Percentiles rank a stretch among this genome's conserved stretches.
Conservation (phyloP, 1,284 basidiomycete species). For the Marasmius tenuissimus region DNA sequence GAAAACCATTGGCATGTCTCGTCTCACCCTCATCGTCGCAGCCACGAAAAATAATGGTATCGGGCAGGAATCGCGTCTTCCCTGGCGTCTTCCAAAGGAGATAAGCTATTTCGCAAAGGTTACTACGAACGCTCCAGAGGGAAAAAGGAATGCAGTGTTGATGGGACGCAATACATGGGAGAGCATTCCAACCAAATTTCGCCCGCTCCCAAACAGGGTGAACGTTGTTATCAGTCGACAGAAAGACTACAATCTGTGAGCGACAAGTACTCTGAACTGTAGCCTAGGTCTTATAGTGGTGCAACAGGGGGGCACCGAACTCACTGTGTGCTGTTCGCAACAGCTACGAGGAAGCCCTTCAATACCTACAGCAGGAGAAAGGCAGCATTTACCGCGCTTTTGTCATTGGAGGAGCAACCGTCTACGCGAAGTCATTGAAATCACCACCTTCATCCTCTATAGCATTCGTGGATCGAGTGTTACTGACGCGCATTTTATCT, state of each 20-base stretch:
- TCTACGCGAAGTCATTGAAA: conserved; percentile 75
- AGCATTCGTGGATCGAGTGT: conserved; percentile 70
- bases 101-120: conserved; percentile 91
- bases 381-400: conserved; percentile 56
- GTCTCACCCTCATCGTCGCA: conserved; percentile 90
- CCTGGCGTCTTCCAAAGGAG: conserved; percentile 90
- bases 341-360: conserved; percentile 26
- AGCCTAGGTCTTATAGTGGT: neutral
- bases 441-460: conserved; percentile 32
- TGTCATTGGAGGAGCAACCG: conserved; percentile 87
- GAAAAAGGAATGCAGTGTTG: conserved; percentile 74
- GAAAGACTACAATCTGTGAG: conserved; percentile 64
- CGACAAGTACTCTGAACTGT: conserved; percentile 13
- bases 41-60: conserved; percentile 90
- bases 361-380: conserved; percentile 13
- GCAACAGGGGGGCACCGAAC: conserved; percentile 2
- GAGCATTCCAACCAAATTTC: conserved; percentile 88
- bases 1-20: conserved; percentile 35
- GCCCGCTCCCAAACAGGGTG: conserved; percentile 75
- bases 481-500: conserved; percentile 82
- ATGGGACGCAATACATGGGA: conserved; percentile 99
- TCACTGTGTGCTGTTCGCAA: conserved; percentile 25
- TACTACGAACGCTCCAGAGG: conserved; percentile 63
- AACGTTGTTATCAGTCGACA: conserved; percentile 86
- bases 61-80: conserved; percentile 74